Evolutionary conservation across 2,329 filamentous ascomycete genomes (phyloP), one percentile per base, ranked within the genome.

Genomic region (Hirsutella minnesotensis): DNA sequence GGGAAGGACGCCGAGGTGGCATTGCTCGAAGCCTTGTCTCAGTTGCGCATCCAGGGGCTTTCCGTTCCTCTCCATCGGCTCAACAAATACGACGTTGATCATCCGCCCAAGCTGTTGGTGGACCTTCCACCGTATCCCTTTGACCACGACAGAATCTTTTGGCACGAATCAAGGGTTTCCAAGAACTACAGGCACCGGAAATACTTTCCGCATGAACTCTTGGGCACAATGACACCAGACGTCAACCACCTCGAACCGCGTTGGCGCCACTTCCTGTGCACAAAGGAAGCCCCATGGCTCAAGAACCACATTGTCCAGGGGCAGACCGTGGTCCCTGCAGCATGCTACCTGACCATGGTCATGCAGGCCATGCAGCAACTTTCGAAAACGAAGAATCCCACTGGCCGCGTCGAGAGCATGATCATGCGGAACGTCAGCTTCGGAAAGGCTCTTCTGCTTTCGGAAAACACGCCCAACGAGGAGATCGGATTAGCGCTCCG

Each of bases 281-380:
- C 36, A 3, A 33, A 29, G 19, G 33, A 43, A 15, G 7, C 16
- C 9, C 44, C 54, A 5, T 70, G 66, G 67, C 44, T 69, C 1
- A 37, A 42, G 4, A 57, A 65, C 40, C 64, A 70, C 40, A 35
- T 46, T 13, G 35, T 53, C 42, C 59, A 50, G 55, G 16, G 49
- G 48, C 0, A 59, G 5, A 53, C 59, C 31, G 51, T 69, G 1
- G 65, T 64, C 41, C 65, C 67, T 0, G 56, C 43, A 15, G 57
- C 64, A 5, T 60, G 53, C 0, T 67, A 62, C 45, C 24, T 66
- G 3, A 41, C 51, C n/a, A 59, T 61, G 53, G 59, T 52, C 9
- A 48, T 50, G 2, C 56, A 65, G 44, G 62, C 60, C 5, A 41
- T 50, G 1, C 41, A 47, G 22, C 44, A 41, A 22, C 41, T 40